Percentiles rank a stretch among this genome's conserved stretches.
Evolutionary conservation across 345 rosid species (phyloP).

Genomic region (Eucalyptus sp.): DNA sequence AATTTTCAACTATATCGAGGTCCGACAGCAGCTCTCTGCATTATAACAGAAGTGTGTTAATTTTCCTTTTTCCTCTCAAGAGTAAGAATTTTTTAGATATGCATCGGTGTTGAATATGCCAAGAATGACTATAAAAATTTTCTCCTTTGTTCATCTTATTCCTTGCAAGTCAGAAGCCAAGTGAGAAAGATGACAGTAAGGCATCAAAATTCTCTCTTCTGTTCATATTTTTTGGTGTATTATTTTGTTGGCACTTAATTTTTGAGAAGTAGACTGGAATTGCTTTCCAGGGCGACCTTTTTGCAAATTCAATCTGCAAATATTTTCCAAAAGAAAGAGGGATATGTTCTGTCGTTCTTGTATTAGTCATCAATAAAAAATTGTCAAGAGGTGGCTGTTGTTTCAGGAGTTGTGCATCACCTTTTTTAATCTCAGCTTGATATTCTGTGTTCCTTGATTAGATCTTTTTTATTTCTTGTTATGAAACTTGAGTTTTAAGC

Average conservation of each 20-base stretch:
- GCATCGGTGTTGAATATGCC: not conserved
- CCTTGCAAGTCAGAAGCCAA: not conserved
- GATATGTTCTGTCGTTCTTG: not conserved
- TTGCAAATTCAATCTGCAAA: not conserved
- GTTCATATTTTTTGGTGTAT: not conserved
- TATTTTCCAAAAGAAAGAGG: not conserved
- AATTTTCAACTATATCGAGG: slow-evolving; percentile 58
- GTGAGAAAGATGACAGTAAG: not conserved
- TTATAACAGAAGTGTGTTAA: not conserved
- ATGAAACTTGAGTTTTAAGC: not conserved
- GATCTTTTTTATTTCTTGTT: not conserved
- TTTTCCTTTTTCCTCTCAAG: not conserved
- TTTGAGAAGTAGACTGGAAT: not conserved
- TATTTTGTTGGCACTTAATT: not conserved
- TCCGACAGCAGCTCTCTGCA: not conserved
- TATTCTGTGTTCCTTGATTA: not conserved
- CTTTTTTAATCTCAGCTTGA: not conserved
- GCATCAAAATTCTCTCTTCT: not conserved
- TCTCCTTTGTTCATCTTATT: not conserved
- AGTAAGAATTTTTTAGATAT: not conserved
- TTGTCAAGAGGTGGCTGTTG: not conserved
- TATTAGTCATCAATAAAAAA: not conserved
- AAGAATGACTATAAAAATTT: not conserved
- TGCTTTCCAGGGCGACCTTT: not conserved
- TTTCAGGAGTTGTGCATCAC: not conserved